Conservation (phyloP, 805 yeast genomes). For the Millerozyma acaciae region DNA sequence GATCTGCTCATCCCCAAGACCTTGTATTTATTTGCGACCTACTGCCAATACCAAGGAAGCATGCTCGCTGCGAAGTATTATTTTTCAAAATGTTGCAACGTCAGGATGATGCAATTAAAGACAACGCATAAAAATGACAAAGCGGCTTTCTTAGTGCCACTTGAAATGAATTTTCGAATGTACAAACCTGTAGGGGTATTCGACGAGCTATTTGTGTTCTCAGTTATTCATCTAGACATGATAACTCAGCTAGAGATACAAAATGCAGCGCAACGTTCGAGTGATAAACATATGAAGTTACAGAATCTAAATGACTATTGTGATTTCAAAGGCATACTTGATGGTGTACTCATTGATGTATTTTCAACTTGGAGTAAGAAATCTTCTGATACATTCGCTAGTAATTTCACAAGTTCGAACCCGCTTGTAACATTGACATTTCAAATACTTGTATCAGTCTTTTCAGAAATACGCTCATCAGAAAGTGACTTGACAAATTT, state of each 20-base stretch:
- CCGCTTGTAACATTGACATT: constrained; percentile 13
- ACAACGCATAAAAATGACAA: constrained; percentile 3
- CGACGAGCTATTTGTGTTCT: constrained; percentile 26
- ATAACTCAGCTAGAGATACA: too few species aligned
- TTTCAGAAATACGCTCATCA: constrained; percentile 33
- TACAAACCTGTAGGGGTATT: constrained; percentile 14
- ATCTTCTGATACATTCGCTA: constrained; percentile 15
- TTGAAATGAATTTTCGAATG: constrained; percentile 24
- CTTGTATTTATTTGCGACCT: constrained; percentile 37
- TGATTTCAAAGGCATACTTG: too few species aligned
- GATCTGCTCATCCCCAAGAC: constrained; percentile 34
- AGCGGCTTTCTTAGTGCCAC: constrained; percentile 11
- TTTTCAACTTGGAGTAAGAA: too few species aligned
- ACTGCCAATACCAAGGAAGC: constrained; percentile 36
- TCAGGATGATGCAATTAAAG: too few species aligned
- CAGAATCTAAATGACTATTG: too few species aligned
- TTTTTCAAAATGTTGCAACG: constrained; percentile 30
- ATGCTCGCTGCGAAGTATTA: constrained; percentile 36
- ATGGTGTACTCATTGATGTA: too few species aligned
- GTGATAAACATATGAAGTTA: too few species aligned
- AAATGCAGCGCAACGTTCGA: too few species aligned
- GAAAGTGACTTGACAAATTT: too few species aligned
- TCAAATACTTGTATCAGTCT: constrained; percentile 10
- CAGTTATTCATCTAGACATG: constrained; percentile 26
- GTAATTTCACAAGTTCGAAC: constrained; percentile 14